Percentiles rank a stretch among this genome's conserved stretches.
These are phyloP conservation scores for Jackrogersella minutella DNA, from an alignment of 495 filamentous ascomycete genomes.

Conservation along the genomic window DNA sequence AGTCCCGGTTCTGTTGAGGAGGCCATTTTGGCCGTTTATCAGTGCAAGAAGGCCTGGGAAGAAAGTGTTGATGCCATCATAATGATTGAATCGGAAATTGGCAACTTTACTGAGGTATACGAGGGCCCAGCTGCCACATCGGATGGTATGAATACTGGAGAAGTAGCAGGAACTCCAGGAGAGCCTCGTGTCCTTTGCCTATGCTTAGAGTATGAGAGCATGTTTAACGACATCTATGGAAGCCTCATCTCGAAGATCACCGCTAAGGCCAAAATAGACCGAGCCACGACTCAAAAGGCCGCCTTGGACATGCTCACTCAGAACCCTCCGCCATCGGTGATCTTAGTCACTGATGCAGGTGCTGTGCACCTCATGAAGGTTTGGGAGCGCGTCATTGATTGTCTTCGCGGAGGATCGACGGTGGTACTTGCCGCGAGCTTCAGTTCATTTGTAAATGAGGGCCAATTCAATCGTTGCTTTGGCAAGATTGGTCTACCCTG, in stretches of 20 bases:
- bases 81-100: background rate
- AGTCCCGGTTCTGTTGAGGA: background rate
- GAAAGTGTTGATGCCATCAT: constrained; percentile 2
- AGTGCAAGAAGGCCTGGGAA: background rate
- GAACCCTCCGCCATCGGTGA: background rate
- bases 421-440: background rate
- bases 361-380: background rate
- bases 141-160: background rate
- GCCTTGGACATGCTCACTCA: background rate
- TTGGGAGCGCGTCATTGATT: background rate
- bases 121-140: background rate
- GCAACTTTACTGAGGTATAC: background rate
- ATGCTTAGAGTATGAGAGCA: background rate
- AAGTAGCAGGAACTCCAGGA: background rate
- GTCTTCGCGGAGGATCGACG: constrained; percentile 2
- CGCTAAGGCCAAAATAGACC: background rate
- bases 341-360: background rate
- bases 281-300: constrained; percentile 1
- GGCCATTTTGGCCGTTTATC: background rate
- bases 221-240: background rate
- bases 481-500: constrained; percentile 1
- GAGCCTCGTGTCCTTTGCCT: background rate
- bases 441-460: background rate
- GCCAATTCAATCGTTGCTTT: background rate
- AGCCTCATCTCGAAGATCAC: background rate